Evolutionary conservation across 805 yeast species (phyloP).

Genomic region (Scheffersomyces coipomensis): DNA sequence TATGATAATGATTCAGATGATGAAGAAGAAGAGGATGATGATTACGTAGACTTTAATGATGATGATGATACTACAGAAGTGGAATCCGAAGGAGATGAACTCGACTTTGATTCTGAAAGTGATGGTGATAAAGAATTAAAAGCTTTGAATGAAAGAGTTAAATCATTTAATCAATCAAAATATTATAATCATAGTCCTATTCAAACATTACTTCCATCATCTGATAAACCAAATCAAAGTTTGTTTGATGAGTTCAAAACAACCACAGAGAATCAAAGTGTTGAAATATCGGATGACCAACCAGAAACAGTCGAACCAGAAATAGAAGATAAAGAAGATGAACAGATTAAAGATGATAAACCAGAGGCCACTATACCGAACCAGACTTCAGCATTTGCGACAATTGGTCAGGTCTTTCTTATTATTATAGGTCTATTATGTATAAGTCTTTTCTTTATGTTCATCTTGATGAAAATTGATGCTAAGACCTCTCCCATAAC

Average conservation of each 20-base stretch:
- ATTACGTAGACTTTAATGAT: constrained; percentile 1
- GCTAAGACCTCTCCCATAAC: no score
- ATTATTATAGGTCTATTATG: no score
- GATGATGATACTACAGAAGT: constrained; percentile 6
- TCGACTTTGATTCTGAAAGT: constrained; percentile 1
- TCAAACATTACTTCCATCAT: background rate
- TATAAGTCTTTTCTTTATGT: no score
- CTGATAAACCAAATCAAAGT: constrained; percentile 6
- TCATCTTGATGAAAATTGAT: no score
- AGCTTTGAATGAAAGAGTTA: background rate
- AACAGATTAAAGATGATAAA: no score
- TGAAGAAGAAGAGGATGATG: constrained; percentile 5
- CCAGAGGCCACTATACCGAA: no score
- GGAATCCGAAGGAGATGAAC: constrained; percentile 4
- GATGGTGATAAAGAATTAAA: constrained; percentile 4
- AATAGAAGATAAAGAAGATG: background rate
- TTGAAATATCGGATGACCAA: constrained; percentile 4
- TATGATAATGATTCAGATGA: constrained; percentile 9
- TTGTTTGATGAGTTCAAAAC: constrained; percentile 8
- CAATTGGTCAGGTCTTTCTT: no score
- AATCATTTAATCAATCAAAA: background rate
- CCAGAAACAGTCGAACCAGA: constrained; percentile 1
- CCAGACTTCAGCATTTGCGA: no score
- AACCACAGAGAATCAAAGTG: background rate
- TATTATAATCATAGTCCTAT: background rate